Conservation (phyloP, 2,329 filamentous ascomycete species). For the Ceratocystis harringtonii region DNA sequence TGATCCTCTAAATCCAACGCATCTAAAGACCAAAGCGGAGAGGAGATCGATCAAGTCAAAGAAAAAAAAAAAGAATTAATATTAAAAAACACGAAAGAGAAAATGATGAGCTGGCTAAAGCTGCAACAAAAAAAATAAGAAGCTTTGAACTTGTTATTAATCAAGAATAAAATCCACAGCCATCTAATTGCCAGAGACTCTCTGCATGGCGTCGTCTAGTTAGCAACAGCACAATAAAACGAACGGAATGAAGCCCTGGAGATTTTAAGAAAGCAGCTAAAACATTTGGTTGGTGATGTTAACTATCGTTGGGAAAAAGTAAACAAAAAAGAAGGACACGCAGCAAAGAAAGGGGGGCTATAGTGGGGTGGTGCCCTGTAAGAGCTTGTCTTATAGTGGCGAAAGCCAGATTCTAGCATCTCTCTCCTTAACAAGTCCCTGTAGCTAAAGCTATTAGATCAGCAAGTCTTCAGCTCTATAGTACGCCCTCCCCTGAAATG, state of each 20-base stretch:
- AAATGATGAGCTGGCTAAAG: neutral
- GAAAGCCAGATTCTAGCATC: too few relatives aligned
- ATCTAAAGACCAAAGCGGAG: neutral
- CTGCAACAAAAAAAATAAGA: neutral
- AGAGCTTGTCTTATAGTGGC: neutral
- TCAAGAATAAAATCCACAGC: neutral
- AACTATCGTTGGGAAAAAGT: neutral
- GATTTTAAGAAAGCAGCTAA: neutral
- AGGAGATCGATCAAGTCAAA: neutral
- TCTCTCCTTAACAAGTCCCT: too few relatives aligned
- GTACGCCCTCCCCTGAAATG: neutral
- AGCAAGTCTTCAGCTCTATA: too few relatives aligned
- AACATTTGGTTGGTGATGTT: neutral
- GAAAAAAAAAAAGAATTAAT: neutral
- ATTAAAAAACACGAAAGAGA: neutral
- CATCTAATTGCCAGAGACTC: neutral
- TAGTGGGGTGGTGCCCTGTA: neutral
- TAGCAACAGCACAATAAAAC: neutral
- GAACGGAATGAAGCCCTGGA: neutral
- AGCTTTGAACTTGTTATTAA: neutral
- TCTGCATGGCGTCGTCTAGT: neutral
- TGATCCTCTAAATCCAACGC: neutral
- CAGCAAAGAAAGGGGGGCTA: neutral
- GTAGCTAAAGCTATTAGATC: too few relatives aligned
- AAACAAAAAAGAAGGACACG: neutral